Evolutionary conservation across 768 basidiomycete species (phyloP).

Genomic region (Tulasnella sp.): DNA sequence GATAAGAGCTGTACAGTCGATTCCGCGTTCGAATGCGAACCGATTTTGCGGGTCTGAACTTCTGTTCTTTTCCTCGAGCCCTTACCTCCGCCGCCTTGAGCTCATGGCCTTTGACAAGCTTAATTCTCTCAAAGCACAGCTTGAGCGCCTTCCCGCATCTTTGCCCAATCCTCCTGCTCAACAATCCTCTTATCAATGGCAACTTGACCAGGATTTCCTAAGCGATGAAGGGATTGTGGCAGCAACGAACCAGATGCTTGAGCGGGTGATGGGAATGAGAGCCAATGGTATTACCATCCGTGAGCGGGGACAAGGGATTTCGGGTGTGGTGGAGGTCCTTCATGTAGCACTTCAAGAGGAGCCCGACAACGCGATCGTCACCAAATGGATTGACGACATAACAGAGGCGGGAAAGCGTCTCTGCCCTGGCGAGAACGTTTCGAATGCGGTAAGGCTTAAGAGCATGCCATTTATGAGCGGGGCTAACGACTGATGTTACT

Average conservation of each 20-base stretch:
- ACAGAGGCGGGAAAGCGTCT: not conserved
- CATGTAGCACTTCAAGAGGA: not conserved
- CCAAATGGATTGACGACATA: constrained; percentile 2
- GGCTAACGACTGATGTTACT: not conserved
- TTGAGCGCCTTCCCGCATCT: not conserved
- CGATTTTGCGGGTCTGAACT: too few species aligned
- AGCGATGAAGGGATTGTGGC: not conserved
- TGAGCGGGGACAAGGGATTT: not conserved
- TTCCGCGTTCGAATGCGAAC: too few species aligned
- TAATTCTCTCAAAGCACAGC: not conserved
- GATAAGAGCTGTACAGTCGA: too few species aligned
- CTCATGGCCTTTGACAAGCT: not conserved
- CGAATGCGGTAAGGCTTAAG: not conserved
- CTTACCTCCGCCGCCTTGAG: too few species aligned
- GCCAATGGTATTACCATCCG: not conserved
- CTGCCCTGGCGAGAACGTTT: not conserved
- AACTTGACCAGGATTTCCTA: not conserved
- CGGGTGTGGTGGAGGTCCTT: not conserved
- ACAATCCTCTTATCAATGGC: not conserved
- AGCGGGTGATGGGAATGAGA: not conserved
- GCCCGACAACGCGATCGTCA: not conserved
- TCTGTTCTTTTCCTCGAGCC: too few species aligned
- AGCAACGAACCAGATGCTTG: not conserved
- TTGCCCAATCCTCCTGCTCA: not conserved
- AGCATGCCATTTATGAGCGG: not conserved